Evolutionary conservation across 768 basidiomycete genomes (phyloP).

Genomic region (Phaffia tasmanica): DNA sequence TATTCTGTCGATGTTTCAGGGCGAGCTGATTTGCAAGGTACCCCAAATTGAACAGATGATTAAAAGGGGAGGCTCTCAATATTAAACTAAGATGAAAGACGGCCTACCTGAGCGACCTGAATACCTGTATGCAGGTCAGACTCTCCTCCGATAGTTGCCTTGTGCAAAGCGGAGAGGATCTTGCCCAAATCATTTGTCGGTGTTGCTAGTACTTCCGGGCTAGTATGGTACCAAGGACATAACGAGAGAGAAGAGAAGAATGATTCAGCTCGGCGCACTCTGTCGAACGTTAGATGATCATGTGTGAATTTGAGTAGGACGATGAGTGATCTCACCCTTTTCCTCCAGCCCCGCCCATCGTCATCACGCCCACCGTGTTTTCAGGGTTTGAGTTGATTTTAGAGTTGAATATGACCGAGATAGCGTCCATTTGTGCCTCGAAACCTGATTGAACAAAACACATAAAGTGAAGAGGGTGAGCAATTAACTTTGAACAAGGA

Average conservation of each 20-base stretch:
- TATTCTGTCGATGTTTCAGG: conserved; percentile 94
- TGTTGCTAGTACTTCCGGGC: conserved; percentile 86
- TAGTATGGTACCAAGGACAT: conserved; percentile 40
- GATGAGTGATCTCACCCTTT: conserved; percentile 56
- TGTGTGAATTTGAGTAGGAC: background rate
- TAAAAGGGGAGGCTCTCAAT: background rate
- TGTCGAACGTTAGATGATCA: background rate
- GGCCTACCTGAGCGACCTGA: conserved; percentile 61
- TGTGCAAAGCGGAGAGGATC: conserved; percentile 68
- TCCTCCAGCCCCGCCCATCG: conserved; percentile 61
- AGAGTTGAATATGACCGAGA: conserved; percentile 75
- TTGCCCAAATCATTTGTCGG: conserved; percentile 92
- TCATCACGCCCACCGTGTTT: conserved; percentile 94
- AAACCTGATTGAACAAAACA: conserved; percentile 58
- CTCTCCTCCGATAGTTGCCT: conserved; percentile 63
- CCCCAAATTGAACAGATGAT: too few relatives aligned
- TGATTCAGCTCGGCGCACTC: background rate
- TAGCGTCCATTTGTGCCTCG: conserved; percentile 82
- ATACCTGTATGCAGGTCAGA: conserved; percentile 84
- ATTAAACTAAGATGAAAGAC: background rate
- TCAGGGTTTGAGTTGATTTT: conserved; percentile 96
- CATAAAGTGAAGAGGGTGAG: background rate
- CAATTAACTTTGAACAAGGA: too few relatives aligned
- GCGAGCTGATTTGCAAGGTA: conserved; percentile 47
- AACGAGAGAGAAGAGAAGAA: conserved; percentile 1